Percentiles rank a stretch among this genome's conserved stretches.
These are phyloP conservation scores for Papiliotrema fonsecae DNA, from an alignment of 1,284 basidiomycete genomes.

Conservation along the genomic window DNA sequence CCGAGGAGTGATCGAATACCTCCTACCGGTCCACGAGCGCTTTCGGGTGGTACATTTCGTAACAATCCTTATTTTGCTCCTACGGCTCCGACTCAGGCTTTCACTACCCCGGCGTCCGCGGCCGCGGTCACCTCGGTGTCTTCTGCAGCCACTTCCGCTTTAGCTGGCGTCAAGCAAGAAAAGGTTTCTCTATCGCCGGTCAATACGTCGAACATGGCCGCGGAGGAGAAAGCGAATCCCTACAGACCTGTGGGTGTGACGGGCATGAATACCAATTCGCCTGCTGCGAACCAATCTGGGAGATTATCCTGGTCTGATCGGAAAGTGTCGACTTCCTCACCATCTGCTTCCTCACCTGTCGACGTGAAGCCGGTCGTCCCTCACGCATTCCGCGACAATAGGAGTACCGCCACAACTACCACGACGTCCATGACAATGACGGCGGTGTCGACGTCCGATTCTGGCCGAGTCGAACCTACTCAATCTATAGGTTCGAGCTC, in stretches of 20 bases:
- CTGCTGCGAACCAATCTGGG: no score
- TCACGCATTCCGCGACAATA: no score
- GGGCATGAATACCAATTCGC: not conserved
- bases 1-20: constrained; percentile 23
- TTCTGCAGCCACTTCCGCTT: no score
- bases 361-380: not conserved
- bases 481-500: no score
- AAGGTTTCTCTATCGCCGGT: not conserved
- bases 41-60: constrained; percentile 13
- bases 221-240: not conserved
- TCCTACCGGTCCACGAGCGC: constrained; percentile 23
- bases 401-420: not conserved
- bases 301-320: not conserved
- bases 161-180: not conserved
- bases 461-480: not conserved
- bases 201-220: not conserved
- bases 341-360: not conserved
- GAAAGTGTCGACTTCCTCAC: not conserved
- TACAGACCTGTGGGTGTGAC: not conserved
- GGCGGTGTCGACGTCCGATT: not conserved
- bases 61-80: not conserved
- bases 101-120: not conserved
- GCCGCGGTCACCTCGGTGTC: no score
- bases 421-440: not conserved
- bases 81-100: constrained; percentile 3